phyloP scores from a whole-genome alignment of 1,284 basidiomycete species.

The Malassezia pachydermatis region DNA sequence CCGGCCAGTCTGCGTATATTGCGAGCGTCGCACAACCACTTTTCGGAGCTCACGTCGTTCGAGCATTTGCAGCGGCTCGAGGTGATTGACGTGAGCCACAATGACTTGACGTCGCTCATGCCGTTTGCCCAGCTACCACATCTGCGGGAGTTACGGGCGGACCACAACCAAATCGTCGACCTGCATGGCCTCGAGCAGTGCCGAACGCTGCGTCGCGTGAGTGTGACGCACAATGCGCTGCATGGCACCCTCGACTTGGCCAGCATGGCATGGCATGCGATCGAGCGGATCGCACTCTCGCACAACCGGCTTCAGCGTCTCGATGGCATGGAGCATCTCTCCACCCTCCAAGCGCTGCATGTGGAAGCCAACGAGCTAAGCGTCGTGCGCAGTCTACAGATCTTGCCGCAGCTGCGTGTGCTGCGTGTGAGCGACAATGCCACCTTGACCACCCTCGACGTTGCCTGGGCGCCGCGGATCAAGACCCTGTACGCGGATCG shows the following conservation, averaged over 20 bases:
- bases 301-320: conserved; percentile 58
- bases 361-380: conserved; percentile 66
- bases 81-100: conserved; percentile 78
- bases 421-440: conserved; percentile 73
- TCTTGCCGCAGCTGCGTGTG: conserved; percentile 54
- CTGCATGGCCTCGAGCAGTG: conserved; percentile 65
- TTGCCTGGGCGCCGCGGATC: conserved; percentile 61
- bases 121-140: conserved; percentile 50
- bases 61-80: conserved; percentile 75
- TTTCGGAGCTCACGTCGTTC: conserved; percentile 79
- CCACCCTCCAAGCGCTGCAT: conserved; percentile 65
- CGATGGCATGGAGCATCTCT: conserved; percentile 22
- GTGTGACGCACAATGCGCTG: conserved; percentile 67
- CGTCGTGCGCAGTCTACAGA: conserved; percentile 50
- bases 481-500: conserved; percentile 87
- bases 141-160: conserved; percentile 76
- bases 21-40: conserved; percentile 34
- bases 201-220: conserved; percentile 62
- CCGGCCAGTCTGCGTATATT: conserved; percentile 30
- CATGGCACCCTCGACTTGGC: conserved; percentile 54
- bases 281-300: conserved; percentile 73
- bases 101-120: conserved; percentile 64
- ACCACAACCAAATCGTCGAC: conserved; percentile 67
- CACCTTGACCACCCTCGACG: conserved; percentile 60
- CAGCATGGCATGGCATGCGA: conserved; percentile 28